phyloP scores from a whole-genome alignment of 83 land plant genomes.

The Picea abies region DNA sequence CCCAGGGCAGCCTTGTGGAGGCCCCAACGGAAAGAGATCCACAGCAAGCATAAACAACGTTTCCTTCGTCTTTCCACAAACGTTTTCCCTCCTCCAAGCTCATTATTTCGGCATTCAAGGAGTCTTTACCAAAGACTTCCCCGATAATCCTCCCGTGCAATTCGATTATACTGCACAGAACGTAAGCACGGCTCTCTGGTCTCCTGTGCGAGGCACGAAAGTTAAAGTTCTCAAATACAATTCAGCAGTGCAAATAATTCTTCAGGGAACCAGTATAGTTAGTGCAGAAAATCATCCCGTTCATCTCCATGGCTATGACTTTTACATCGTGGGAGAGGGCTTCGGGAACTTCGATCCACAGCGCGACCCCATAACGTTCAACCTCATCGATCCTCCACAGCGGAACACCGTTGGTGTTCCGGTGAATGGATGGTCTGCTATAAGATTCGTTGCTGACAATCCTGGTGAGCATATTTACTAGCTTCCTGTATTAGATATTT shows the following conservation, averaged over 20 bases:
- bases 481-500: not conserved
- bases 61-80: conserved; percentile 34
- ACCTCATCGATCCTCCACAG: conserved; percentile 46
- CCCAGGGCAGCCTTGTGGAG: conserved; percentile 19
- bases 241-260: conserved; percentile 50
- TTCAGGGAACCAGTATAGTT: conserved; percentile 41
- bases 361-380: conserved; percentile 27
- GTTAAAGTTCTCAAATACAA: conserved; percentile 35
- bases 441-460: conserved; percentile 49
- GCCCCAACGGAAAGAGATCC: conserved; percentile 19
- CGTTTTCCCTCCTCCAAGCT: conserved; percentile 29
- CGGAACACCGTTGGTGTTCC: conserved; percentile 53
- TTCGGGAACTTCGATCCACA: conserved; percentile 41
- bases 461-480: conserved; percentile 34
- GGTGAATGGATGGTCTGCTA: conserved; percentile 53
- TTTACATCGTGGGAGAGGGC: conserved; percentile 47
- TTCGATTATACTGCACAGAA: conserved; percentile 45
- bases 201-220: conserved; percentile 25
- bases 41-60: conserved; percentile 46
- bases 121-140: conserved; percentile 41
- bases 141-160: conserved; percentile 27
- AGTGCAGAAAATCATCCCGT: conserved; percentile 44
- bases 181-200: conserved; percentile 18
- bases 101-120: conserved; percentile 20
- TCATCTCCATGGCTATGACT: conserved; percentile 55